Evolutionary conservation across 306 rosid species (phyloP), one percentile per base, ranked within the genome.

Genomic region (Trichosanthes truncata): DNA sequence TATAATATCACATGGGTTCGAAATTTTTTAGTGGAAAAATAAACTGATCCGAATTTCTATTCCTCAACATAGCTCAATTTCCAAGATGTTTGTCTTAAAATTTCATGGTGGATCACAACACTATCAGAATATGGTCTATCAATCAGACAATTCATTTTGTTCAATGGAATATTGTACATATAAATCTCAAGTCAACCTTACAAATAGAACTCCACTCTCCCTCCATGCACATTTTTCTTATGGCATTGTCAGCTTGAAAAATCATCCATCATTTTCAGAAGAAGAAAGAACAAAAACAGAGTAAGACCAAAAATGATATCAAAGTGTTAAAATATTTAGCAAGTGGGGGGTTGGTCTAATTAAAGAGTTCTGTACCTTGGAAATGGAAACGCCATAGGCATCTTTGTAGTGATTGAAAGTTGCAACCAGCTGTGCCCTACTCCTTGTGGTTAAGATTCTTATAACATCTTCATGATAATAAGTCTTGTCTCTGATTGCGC

Each of bases 371-470:
- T 80, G 6, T 23, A 93, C 97, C 98, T 91, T 87, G 3, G 89
- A 73, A 84, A 91, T 87, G 57, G 98, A 87, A 85, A 82, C 57
- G 62, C 85, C 89, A 52, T 82, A 88, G 51, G 79, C 90, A 77
- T 92, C 96, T 84, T 82, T 86, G 84, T 90, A 93, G 38, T 79
- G 86, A 78, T 91, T 93, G 87, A 93, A 93, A 74, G 91, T 89
- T 0, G 93, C 96, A 46, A 88, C 81, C 84, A 92, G 90, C 77
- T 91, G 97, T 1, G 80, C 71, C 84, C 86, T 91, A 89, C 96
- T 90, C 80, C 94, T 89, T 29, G 96, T 91, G 35, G 83, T 88
- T 53, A 91, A 67, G 82, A 89, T 84, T 85, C 94, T 87, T 7
- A 89, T 80, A 45, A 89, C 83, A 82, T 93, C 97, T 53, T 89